Conservation (phyloP, 306 rosid species). For the Sphenostylis stenocarpa region DNA sequence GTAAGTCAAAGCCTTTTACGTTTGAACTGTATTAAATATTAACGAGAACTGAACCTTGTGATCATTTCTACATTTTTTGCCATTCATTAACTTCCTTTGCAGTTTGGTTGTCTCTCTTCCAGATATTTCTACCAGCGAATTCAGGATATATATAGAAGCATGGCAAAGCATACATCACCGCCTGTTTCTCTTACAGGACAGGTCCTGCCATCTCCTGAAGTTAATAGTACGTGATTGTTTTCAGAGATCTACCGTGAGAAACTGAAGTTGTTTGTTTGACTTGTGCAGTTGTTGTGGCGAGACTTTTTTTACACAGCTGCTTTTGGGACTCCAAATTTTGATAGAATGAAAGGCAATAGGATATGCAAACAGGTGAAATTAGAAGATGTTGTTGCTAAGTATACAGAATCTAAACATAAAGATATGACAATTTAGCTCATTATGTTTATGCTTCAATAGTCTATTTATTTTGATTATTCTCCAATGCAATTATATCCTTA, state of each 20-base stretch:
- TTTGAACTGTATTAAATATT: not conserved
- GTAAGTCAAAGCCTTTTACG: conserved; percentile 50
- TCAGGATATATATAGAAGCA: conserved; percentile 62
- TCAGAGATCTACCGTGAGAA: conserved; percentile 16
- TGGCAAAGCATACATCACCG: conserved; percentile 68
- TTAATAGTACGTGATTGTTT: conserved; percentile 10
- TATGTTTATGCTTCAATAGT: conserved; percentile 16
- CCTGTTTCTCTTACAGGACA: conserved; percentile 94
- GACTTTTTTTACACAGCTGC: conserved; percentile 93
- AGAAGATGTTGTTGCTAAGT: not conserved
- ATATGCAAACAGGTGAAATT: conserved; percentile 89
- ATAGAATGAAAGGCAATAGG: conserved; percentile 72
- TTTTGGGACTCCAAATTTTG: conserved; percentile 90
- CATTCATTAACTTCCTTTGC: conserved; percentile 40
- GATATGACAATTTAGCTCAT: not conserved
- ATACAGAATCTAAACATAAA: not conserved
- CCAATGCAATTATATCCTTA: not conserved
- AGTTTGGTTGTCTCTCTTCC: conserved; percentile 96
- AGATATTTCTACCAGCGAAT: conserved; percentile 81
- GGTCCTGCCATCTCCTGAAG: conserved; percentile 47
- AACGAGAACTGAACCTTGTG: not conserved
- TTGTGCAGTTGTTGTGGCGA: conserved; percentile 78
- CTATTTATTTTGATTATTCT: not conserved
- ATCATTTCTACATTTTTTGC: not conserved
- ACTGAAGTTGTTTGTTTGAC: conserved; percentile 37